Conservation (phyloP, 306 rosid genomes). For the Myrica gale region DNA sequence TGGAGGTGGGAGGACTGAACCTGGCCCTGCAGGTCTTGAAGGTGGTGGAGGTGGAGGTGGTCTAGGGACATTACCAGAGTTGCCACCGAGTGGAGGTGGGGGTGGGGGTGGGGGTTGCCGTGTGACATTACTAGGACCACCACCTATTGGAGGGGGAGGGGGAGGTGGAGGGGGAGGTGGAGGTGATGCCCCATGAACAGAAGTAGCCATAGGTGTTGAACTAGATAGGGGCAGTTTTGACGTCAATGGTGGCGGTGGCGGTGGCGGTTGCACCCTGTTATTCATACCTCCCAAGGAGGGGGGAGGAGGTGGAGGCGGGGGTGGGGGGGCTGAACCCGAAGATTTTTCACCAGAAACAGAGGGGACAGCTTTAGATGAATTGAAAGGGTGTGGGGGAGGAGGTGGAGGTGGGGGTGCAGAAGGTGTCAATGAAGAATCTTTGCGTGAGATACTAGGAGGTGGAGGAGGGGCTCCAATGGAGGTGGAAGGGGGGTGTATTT, state of each 20-base stretch:
- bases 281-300: slow-evolving; percentile 15
- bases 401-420: slow-evolving; percentile 6
- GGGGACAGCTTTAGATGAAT: slow-evolving; percentile 6
- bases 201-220: neutral
- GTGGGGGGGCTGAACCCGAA: slow-evolving; percentile 13
- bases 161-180: slow-evolving; percentile 28
- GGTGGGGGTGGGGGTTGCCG: slow-evolving; percentile 39
- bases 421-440: neutral
- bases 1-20: slow-evolving; percentile 39
- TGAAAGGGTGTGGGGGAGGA: slow-evolving; percentile 17
- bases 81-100: slow-evolving; percentile 26
- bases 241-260: slow-evolving; percentile 21
- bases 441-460: slow-evolving; percentile 15
- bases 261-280: slow-evolving; percentile 5
- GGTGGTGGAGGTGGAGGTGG: slow-evolving; percentile 56
- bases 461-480: neutral
- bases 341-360: slow-evolving; percentile 22
- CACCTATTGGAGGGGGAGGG: slow-evolving; percentile 8
- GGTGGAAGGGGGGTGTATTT: neutral
- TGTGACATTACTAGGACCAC: neutral
- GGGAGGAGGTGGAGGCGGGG: slow-evolving; percentile 6
- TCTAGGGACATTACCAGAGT: neutral
- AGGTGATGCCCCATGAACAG: neutral
- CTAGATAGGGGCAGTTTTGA: neutral
- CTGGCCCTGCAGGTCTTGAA: slow-evolving; percentile 28